Conservation (phyloP, 2,329 filamentous ascomycete genomes). For the Chrysoporthe puriensis region DNA sequence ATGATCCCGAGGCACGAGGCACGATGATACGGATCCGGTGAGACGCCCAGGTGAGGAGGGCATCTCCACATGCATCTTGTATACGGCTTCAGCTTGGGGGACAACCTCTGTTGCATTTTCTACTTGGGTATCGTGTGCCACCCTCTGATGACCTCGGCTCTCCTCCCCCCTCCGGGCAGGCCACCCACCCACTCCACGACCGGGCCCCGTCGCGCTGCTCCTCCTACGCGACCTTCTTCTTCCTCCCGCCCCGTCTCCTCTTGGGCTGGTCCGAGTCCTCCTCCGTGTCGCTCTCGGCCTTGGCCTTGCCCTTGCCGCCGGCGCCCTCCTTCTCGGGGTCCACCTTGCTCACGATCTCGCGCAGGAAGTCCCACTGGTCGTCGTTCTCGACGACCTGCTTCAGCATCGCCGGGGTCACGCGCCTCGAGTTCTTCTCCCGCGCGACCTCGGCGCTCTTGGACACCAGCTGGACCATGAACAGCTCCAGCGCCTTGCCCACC, state of each 20-base stretch:
- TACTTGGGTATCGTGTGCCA: slow-evolving; percentile 18
- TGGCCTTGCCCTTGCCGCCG: slow-evolving; percentile 38
- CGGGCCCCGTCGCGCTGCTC: neutral
- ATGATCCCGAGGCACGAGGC: neutral
- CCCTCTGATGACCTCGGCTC: neutral
- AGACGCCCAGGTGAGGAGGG: neutral
- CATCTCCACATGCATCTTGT: neutral
- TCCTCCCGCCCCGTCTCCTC: slow-evolving; percentile 34
- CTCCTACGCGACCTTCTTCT: slow-evolving; percentile 26
- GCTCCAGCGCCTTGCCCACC: slow-evolving; percentile 91
- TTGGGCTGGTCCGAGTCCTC: slow-evolving; percentile 45
- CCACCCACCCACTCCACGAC: neutral
- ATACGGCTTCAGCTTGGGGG: neutral
- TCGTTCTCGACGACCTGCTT: slow-evolving; percentile 88
- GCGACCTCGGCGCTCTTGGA: slow-evolving; percentile 86
- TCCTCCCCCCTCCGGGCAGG: neutral
- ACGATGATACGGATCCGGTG: neutral
- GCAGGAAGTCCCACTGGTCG: slow-evolving; percentile 91
- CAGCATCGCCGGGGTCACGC: slow-evolving; percentile 86
- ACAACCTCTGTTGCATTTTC: neutral
- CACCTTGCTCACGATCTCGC: slow-evolving; percentile 87
- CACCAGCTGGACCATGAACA: slow-evolving; percentile 97
- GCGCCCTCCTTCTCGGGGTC: slow-evolving; percentile 58
- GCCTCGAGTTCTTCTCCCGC: slow-evolving; percentile 79
- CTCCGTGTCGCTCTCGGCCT: slow-evolving; percentile 49